phyloP scores from a whole-genome alignment of 805 yeast genomes.

The Ogataea pilisensis region DNA sequence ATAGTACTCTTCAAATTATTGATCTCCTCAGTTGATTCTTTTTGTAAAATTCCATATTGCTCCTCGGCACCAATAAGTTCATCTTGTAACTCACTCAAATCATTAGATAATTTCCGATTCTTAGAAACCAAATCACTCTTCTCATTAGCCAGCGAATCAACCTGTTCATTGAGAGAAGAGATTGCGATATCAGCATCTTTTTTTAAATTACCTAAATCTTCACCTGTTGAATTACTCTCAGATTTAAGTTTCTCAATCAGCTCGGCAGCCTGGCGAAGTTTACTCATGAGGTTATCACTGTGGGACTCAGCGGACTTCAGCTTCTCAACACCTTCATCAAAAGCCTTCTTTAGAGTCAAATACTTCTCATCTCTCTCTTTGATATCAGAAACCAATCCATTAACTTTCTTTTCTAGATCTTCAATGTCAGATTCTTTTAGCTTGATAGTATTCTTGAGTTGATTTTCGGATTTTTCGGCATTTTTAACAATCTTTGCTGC shows the following conservation, averaged over 20 bases:
- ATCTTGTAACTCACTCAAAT: conserved; percentile 13
- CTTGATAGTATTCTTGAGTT: conserved; percentile 21
- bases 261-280: conserved; percentile 27
- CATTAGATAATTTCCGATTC: conserved; percentile 10
- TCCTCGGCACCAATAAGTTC: conserved; percentile 21
- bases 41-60: conserved; percentile 17
- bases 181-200: conserved; percentile 2
- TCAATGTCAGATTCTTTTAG: conserved; percentile 21
- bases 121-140: conserved; percentile 18
- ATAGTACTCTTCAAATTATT: conserved; percentile 33
- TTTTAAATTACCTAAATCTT: conserved; percentile 14
- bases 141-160: conserved; percentile 10
- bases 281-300: conserved; percentile 14
- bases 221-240: conserved; percentile 18
- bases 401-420: conserved; percentile 18
- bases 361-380: conserved; percentile 22
- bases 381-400: conserved; percentile 15
- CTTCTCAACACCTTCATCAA: conserved; percentile 24
- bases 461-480: conserved; percentile 31
- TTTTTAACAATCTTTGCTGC: conserved; percentile 28
- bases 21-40: conserved; percentile 18
- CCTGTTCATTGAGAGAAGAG: conserved; percentile 10
- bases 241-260: conserved; percentile 22
- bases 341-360: conserved; percentile 19
- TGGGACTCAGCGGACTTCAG: conserved; percentile 22